Evolutionary conservation across 345 rosid genomes (phyloP).

Genomic region (Salix arbutifolia): DNA sequence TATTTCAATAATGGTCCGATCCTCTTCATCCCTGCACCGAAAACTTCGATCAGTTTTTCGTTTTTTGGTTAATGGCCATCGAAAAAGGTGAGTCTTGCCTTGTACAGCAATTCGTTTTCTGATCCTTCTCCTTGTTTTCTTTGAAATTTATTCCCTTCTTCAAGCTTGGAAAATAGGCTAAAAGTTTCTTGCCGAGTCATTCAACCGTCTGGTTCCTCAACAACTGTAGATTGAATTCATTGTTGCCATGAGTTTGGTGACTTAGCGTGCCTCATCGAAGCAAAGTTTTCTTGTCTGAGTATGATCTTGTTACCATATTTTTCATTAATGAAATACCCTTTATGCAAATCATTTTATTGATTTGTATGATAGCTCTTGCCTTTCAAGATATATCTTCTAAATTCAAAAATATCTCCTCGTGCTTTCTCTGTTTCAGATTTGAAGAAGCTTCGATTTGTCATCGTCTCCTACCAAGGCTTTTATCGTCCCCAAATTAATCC

Average conservation of each 20-base stretch:
- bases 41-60: conserved; percentile 30
- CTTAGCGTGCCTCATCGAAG: neutral
- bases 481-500: neutral
- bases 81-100: conserved; percentile 1
- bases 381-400: neutral
- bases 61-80: conserved; percentile 15
- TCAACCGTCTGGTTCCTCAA: neutral
- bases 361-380: neutral
- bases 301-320: neutral
- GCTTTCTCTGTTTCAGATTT: conserved; percentile 5
- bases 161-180: neutral
- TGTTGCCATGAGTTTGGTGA: neutral
- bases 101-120: conserved; percentile 14
- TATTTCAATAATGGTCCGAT: neutral
- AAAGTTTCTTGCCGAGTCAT: neutral
- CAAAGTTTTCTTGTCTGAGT: neutral
- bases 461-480: neutral
- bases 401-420: neutral
- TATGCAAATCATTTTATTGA: neutral
- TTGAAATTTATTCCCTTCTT: neutral
- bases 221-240: conserved; percentile 4
- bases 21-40: conserved; percentile 17
- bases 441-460: neutral
- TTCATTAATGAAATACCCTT: neutral
- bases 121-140: neutral